phyloP scores from a whole-genome alignment of 2,329 filamentous ascomycete species.

The Shiraia sp. region DNA sequence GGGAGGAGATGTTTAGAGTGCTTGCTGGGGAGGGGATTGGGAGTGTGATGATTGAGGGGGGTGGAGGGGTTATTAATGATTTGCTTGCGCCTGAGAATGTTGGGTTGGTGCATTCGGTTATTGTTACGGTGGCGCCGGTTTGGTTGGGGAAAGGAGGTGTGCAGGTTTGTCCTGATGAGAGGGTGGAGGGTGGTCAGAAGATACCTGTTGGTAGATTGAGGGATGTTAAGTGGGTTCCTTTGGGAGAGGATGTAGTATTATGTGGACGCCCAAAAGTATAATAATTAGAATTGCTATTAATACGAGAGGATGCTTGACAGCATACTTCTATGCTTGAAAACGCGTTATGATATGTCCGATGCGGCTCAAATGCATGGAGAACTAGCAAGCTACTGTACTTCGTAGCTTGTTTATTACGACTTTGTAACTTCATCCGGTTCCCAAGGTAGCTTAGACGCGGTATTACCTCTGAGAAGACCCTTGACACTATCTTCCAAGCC shows the following conservation, averaged over 20 bases:
- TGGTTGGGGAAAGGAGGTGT: slow-evolving; percentile 88
- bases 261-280: slow-evolving; percentile 57
- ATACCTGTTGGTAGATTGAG: slow-evolving; percentile 66
- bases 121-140: slow-evolving; percentile 86
- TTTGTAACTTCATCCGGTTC: neutral
- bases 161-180: slow-evolving; percentile 70
- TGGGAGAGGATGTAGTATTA: slow-evolving; percentile 82
- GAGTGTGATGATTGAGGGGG: slow-evolving; percentile 93
- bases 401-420: no score
- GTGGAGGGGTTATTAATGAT: slow-evolving; percentile 79
- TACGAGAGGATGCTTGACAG: no score
- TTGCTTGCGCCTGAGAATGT: slow-evolving; percentile 68
- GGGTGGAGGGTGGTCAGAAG: slow-evolving; percentile 52
- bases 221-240: slow-evolving; percentile 72
- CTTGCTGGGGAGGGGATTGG: slow-evolving; percentile 64
- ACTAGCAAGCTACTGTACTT: no score
- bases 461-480: slow-evolving; percentile 25
- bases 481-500: slow-evolving; percentile 35
- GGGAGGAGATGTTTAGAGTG: slow-evolving; percentile 65
- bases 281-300: no score
- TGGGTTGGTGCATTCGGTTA: slow-evolving; percentile 72
- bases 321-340: no score
- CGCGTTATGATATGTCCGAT: no score
- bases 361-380: no score
- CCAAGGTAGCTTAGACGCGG: slow-evolving; percentile 35